Percentiles rank a stretch among this genome's conserved stretches.
phyloP scores from a whole-genome alignment of 768 basidiomycete genomes.

The Leccinellum albellum region DNA sequence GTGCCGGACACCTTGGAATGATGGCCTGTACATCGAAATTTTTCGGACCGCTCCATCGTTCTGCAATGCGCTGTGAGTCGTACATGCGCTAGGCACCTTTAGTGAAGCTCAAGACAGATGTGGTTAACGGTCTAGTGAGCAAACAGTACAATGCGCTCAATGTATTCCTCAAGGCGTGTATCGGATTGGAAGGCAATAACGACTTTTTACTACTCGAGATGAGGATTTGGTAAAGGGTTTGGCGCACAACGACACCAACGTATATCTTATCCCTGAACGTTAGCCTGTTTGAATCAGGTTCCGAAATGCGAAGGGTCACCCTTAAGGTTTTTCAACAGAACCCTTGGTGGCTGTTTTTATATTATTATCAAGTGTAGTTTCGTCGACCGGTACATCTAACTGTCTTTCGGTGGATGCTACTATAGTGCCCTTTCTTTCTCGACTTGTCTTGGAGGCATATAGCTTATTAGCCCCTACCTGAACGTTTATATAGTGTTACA shows the following conservation, averaged over 20 bases:
- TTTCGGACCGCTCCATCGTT: no score
- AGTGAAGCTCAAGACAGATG: constrained; percentile 89
- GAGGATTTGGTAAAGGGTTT: constrained; percentile 70
- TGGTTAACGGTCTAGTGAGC: constrained; percentile 92
- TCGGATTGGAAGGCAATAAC: constrained; percentile 77
- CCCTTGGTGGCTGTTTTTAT: not conserved
- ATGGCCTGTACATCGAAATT: no score
- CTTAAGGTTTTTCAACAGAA: not conserved
- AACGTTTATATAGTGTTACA: not conserved
- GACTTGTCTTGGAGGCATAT: not conserved
- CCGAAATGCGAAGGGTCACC: not conserved
- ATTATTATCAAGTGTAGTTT: not conserved
- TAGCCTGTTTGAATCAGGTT: not conserved
- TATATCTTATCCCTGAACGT: not conserved
- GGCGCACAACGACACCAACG: not conserved
- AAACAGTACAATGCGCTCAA: constrained; percentile 95
- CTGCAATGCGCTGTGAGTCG: no score
- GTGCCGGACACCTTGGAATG: no score
- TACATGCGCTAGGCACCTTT: constrained; percentile 99
- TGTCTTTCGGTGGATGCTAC: not conserved
- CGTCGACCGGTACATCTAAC: not conserved
- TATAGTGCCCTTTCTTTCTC: not conserved
- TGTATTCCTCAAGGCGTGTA: constrained; percentile 89
- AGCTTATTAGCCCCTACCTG: not conserved
- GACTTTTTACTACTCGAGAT: constrained; percentile 87